Conservation (phyloP, 768 basidiomycete genomes). For the Roridomyces roridus region DNA sequence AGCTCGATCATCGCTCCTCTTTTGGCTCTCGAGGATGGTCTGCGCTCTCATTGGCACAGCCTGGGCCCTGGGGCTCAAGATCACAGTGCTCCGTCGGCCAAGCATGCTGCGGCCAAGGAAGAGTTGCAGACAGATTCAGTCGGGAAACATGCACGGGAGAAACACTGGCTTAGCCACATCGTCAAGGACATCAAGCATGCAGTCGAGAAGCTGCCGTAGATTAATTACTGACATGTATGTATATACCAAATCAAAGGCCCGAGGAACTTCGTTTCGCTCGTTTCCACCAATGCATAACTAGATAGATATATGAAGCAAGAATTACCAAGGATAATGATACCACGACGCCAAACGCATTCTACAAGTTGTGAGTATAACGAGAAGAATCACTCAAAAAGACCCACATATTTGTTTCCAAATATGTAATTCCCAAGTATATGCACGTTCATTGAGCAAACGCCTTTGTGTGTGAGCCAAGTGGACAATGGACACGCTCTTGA, state of each 20-base stretch:
- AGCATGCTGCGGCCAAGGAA: not conserved
- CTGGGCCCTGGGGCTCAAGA: not conserved
- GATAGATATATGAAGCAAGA: conserved; percentile 27
- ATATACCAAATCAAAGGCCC: not conserved
- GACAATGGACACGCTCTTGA: not conserved
- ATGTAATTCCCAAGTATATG: conserved; percentile 59
- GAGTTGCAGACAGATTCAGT: too few species aligned
- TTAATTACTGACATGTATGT: not conserved
- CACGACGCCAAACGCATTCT: conserved; percentile 62
- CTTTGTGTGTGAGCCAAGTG: conserved; percentile 42
- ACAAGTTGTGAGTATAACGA: conserved; percentile 33
- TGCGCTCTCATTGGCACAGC: conserved; percentile 7
- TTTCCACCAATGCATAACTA: conserved; percentile 21
- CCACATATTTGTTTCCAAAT: conserved; percentile 27
- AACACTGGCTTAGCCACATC: conserved; percentile 14
- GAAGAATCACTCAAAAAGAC: not conserved
- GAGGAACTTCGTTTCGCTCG: conserved; percentile 13
- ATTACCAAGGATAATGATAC: conserved; percentile 53
- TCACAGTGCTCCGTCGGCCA: not conserved
- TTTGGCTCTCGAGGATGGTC: conserved; percentile 11
- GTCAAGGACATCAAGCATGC: not conserved
- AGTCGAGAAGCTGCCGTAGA: not conserved
- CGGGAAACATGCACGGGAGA: conserved; percentile 10
- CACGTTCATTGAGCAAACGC: conserved; percentile 72
- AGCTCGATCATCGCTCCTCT: conserved; percentile 39